Conservation (phyloP, 2,329 filamentous ascomycete species). For the Myotisia sp. region DNA sequence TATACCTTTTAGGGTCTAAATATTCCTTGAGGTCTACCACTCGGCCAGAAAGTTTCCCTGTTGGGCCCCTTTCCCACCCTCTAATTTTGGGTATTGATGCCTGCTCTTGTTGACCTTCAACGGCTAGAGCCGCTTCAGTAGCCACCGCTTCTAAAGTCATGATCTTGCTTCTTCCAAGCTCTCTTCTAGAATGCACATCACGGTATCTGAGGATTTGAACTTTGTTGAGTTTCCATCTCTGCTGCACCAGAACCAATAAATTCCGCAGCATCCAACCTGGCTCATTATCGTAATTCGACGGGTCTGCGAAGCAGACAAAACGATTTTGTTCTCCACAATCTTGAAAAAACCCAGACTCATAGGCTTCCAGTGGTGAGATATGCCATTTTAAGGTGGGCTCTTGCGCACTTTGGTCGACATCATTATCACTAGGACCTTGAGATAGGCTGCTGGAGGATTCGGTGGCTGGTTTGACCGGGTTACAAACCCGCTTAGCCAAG, state of each 20-base stretch:
- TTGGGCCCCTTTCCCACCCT: constrained; percentile 79
- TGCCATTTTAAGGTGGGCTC: constrained; percentile 49
- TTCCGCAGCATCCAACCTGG: constrained; percentile 92
- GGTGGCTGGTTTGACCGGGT: background rate
- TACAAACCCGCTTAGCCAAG: constrained; percentile 61
- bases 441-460: too few species aligned
- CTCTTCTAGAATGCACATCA: constrained; percentile 61
- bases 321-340: constrained; percentile 55
- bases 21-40: constrained; percentile 77
- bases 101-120: constrained; percentile 7
- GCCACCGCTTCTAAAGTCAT: constrained; percentile 43
- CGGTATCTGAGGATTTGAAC: constrained; percentile 83
- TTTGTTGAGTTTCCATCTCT: constrained; percentile 61
- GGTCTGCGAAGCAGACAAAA: constrained; percentile 79
- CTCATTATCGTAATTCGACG: constrained; percentile 74
- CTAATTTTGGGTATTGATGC: constrained; percentile 67
- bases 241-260: constrained; percentile 66
- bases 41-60: constrained; percentile 62
- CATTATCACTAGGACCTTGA: background rate
- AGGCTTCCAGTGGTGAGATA: constrained; percentile 59
- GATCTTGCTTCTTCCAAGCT: constrained; percentile 69
- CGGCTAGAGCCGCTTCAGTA: constrained; percentile 20
- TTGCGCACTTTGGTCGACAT: constrained; percentile 33
- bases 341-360: constrained; percentile 78
- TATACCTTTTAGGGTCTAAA: constrained; percentile 64